Conservation (phyloP, 805 yeast genomes). For the Suhomyces emberorum region DNA sequence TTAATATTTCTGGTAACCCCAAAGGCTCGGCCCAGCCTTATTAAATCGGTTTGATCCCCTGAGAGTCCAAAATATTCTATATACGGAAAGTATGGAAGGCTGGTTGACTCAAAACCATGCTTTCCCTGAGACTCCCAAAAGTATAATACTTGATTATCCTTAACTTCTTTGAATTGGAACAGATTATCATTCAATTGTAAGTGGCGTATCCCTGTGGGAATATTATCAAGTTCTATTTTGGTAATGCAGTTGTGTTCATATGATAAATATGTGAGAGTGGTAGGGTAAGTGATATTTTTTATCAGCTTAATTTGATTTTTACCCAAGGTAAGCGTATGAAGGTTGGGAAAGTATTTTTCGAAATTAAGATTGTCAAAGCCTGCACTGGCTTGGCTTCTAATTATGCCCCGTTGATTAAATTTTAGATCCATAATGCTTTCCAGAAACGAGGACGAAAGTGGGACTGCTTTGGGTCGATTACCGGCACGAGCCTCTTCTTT, state of each 20-base stretch:
- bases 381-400: background rate
- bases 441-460: no score
- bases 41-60: slow-evolving; percentile 10
- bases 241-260: slow-evolving; percentile 7
- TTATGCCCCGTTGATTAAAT: no score
- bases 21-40: slow-evolving; percentile 11
- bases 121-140: background rate
- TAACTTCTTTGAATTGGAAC: slow-evolving; percentile 1
- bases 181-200: slow-evolving; percentile 5
- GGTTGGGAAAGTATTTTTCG: slow-evolving; percentile 1
- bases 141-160: slow-evolving; percentile 1
- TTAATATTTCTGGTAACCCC: no score
- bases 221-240: slow-evolving; percentile 2
- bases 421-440: no score
- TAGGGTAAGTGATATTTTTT: slow-evolving; percentile 7
- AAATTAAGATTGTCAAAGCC: background rate
- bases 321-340: slow-evolving; percentile 7
- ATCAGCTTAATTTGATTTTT: slow-evolving; percentile 8
- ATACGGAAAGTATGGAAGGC: slow-evolving; percentile 9
- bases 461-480: background rate
- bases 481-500: no score
- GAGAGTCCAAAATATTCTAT: slow-evolving; percentile 8
- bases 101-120: background rate
- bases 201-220: slow-evolving; percentile 6
- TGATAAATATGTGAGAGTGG: slow-evolving; percentile 4